Conservation (phyloP, 148 eudicot genomes). For the Talinum fruticosum region DNA sequence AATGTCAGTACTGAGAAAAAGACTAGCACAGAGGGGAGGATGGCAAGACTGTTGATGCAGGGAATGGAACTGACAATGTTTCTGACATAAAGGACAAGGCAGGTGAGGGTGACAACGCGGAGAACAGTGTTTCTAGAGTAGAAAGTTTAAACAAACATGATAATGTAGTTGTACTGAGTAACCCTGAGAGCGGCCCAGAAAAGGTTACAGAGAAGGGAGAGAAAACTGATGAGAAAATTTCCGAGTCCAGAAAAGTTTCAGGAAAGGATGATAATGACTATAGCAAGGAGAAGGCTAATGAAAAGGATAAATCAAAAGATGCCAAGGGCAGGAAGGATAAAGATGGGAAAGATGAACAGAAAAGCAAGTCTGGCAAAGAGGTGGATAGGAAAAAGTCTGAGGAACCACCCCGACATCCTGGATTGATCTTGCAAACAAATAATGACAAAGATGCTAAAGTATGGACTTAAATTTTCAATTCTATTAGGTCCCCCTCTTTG, state of each 20-base stretch:
- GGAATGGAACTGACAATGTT: conserved; percentile 26
- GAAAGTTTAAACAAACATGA: conserved; percentile 31
- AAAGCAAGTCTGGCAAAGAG: conserved; percentile 51
- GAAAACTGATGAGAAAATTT: conserved; percentile 30
- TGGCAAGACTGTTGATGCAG: conserved; percentile 26
- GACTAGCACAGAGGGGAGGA: conserved; percentile 28
- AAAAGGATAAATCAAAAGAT: conserved; percentile 43
- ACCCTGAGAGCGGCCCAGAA: conserved; percentile 33
- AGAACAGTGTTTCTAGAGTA: conserved; percentile 24
- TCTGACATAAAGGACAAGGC: conserved; percentile 26
- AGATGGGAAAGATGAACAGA: conserved; percentile 52
- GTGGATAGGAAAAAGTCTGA: conserved; percentile 59
- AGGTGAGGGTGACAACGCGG: conserved; percentile 26
- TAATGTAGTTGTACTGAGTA: conserved; percentile 28
- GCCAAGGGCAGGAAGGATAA: conserved; percentile 54
- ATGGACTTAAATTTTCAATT: conserved; percentile 26
- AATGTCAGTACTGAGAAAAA: conserved; percentile 33
- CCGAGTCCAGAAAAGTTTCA: conserved; percentile 34
- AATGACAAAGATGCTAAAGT: conserved; percentile 61
- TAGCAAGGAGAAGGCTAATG: conserved; percentile 44
- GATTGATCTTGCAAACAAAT: conserved; percentile 67
- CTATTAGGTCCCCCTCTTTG: neutral
- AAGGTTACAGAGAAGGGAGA: conserved; percentile 37
- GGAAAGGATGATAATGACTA: conserved; percentile 36
- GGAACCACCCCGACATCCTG: conserved; percentile 87